Evolutionary conservation across 1,284 basidiomycete genomes (phyloP).

Genomic region (Leccinum cinnamomeum): DNA sequence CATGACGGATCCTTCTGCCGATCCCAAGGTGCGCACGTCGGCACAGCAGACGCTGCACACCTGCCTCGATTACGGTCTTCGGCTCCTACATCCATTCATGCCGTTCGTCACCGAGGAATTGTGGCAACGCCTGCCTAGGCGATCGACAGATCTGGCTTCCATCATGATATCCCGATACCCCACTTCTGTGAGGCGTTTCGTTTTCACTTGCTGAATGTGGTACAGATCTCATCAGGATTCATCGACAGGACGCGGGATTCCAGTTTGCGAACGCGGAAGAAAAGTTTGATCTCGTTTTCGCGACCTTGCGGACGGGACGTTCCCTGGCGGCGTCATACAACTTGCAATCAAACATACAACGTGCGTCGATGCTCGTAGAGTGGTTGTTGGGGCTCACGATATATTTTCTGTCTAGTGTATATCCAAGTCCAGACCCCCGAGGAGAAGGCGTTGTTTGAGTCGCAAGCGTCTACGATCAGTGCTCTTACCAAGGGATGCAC

Average conservation of each 20-base stretch:
- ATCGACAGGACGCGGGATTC: constrained; percentile 56
- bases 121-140: no score
- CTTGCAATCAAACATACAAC: constrained; percentile 73
- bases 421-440: constrained; percentile 65
- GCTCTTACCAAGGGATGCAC: constrained; percentile 92
- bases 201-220: not conserved
- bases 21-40: no score
- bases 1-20: no score
- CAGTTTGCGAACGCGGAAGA: constrained; percentile 77
- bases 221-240: not conserved
- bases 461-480: constrained; percentile 74
- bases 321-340: no score
- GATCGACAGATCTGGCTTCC: constrained; percentile 65
- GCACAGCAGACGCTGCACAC: no score
- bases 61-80: no score
- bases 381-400: constrained; percentile 5
- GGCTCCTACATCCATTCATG: no score
- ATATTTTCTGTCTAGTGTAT: constrained; percentile 56
- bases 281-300: constrained; percentile 68
- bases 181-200: constrained; percentile 54
- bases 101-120: no score
- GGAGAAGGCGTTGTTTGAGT: constrained; percentile 65
- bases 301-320: no score
- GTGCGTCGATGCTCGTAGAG: constrained; percentile 42
- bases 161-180: constrained; percentile 93